These are phyloP conservation scores for sunflower (Helianthus annuus) DNA, from an alignment of 129 eudicot species.

Conservation along the genomic window DNA sequence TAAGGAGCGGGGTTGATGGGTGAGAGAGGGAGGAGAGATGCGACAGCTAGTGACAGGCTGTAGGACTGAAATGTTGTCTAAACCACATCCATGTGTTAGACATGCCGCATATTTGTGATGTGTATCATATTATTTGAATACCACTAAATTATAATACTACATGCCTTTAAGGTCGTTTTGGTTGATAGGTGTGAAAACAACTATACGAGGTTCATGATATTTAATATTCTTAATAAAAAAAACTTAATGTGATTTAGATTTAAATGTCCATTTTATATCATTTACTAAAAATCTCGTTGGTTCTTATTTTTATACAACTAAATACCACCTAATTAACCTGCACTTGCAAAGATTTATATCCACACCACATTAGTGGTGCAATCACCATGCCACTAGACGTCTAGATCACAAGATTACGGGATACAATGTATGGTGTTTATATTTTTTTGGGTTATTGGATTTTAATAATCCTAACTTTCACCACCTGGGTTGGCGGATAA, in stretches of 20 bases:
- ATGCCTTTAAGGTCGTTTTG: not conserved
- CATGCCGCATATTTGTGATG: not conserved
- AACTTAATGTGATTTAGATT: not conserved
- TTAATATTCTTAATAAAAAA: not conserved
- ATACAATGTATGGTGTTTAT: too few species aligned
- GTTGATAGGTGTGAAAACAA: not conserved
- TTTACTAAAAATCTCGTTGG: too few species aligned
- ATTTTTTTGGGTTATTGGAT: too few species aligned
- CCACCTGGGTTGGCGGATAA: too few species aligned
- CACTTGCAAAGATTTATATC: too few species aligned
- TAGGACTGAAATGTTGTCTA: not conserved
- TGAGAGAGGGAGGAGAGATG: constrained; percentile 7
- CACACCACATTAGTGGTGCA: too few species aligned
- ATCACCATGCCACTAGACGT: too few species aligned
- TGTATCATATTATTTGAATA: not conserved
- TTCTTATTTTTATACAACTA: too few species aligned
- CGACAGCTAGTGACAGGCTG: constrained; percentile 8
- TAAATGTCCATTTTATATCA: too few species aligned
- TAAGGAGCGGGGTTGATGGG: constrained; percentile 4
- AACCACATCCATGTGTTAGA: not conserved
- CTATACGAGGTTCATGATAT: not conserved
- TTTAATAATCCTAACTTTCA: too few species aligned
- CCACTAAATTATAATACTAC: not conserved
- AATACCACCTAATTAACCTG: too few species aligned
- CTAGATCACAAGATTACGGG: too few species aligned